phyloP scores from a whole-genome alignment of 1,284 basidiomycete species.

The Apiotrichum montevideense region DNA sequence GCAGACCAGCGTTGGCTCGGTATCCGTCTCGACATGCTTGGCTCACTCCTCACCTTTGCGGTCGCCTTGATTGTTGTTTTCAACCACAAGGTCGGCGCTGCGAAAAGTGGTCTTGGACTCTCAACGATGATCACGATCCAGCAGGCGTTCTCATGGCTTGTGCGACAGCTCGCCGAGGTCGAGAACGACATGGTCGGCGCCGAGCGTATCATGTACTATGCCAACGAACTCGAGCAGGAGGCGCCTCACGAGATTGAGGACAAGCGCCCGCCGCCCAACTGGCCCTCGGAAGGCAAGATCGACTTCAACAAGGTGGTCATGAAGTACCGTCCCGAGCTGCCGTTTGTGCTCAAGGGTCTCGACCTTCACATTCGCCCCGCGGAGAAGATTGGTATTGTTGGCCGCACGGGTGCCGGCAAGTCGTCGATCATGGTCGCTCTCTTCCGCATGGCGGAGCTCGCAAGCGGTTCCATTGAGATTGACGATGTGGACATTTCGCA shows the following conservation, averaged over 20 bases:
- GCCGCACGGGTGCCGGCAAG: constrained; percentile 55
- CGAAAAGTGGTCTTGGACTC: constrained; percentile 58
- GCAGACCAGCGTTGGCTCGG: constrained; percentile 71
- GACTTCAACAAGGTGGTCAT: constrained; percentile 46
- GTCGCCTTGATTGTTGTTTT: constrained; percentile 74
- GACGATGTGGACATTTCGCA: constrained; percentile 49
- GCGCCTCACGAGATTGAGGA: constrained; percentile 61
- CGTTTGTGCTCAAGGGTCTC: constrained; percentile 57
- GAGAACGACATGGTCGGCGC: constrained; percentile 91
- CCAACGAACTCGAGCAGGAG: constrained; percentile 69
- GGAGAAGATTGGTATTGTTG: constrained; percentile 55
- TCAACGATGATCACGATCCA: constrained; percentile 50
- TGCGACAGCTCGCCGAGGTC: constrained; percentile 74
- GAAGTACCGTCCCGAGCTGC: constrained; percentile 52
- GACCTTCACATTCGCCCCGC: constrained; percentile 48
- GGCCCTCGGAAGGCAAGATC: constrained; percentile 56
- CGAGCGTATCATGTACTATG: constrained; percentile 67
- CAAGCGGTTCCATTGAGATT: constrained; percentile 46
- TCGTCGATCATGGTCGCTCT: constrained; percentile 53
- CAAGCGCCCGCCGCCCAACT: constrained; percentile 56
- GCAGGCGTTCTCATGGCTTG: constrained; percentile 67
- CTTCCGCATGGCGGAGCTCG: constrained; percentile 49
- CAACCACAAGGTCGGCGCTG: constrained; percentile 65
- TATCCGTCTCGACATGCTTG: constrained; percentile 78
- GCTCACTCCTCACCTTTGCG: constrained; percentile 66